Base-by-base conservation (phyloP, 106 monocot species). In the Gastrodia elata region DNA sequence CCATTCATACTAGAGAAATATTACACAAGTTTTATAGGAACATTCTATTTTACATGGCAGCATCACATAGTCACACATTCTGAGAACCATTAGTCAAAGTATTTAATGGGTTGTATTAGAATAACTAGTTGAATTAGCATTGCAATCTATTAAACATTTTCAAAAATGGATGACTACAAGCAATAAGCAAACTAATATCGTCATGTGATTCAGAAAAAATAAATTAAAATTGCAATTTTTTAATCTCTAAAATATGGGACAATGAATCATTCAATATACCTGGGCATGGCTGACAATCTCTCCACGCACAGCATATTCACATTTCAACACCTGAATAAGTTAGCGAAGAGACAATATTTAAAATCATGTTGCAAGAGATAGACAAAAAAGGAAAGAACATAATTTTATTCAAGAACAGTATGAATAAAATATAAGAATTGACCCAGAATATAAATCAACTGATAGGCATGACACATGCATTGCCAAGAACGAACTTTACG, bases 221-320 rank as follows among this genome's bases (percentile, higher is more conserved):
- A 52, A 52, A n/a, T 52, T 42, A 42, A 9, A 42, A 14, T 42
- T 52, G 22, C 22, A 52, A 10, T 30, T 11, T 30, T 61, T 61
- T 30, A 30, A 69, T 41, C 1, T 26, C 38, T 40, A 26, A 69
- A 69, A 69, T 40, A 42, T 25, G 30, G 40, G 20, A 11, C 39
- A 69, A 64, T 10, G 15, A 69, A 39, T 10, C 24, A 40, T 6
- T 14, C 8, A 33, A 0, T 75, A 36, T 83, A 91, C 91, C 85
- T 91, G 85, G 22, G 88, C 91, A 76, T 73, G 85, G 73, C 3
- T 86, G 57, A 88, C 85, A 55, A 91, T 85, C 77, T 83, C 91
- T 25, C 91, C 91, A 30, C 91, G 83, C 39, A 91, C 91, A 24
- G 91, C 91, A 76, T 88, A 88, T 69, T 91, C 85, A 73, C 91